Evolutionary conservation across 139 green algal species (phyloP), one percentile per base, ranked within the genome.

Genomic region (Chlorella vulgaris): DNA sequence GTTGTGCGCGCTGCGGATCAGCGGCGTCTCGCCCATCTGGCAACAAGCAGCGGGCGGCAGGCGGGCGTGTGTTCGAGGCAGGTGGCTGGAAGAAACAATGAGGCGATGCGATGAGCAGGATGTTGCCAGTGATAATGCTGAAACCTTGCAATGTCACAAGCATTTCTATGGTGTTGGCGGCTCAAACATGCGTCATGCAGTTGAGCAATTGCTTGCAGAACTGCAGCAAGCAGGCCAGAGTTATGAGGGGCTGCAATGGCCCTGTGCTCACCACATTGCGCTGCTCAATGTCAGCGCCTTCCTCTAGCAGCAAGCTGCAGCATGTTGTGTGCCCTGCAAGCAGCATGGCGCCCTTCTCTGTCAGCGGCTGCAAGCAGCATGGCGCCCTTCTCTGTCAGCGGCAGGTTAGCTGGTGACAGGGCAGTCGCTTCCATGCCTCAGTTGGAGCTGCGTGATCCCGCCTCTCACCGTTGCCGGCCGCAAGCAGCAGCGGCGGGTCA

Each of bases 211-310:
- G n/a, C n/a, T n/a, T n/a, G n/a, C n/a, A n/a, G n/a, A n/a, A n/a
- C n/a, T n/a, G n/a, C n/a, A n/a, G n/a, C n/a, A n/a, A n/a, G n/a
- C 47, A 10, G 15, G 13, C 47, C 47, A 58, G 47, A 58, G 47
- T 58, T 15, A 58, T 58, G 47, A 10, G 26, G 4, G 24, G 61
- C 61, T 18, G 18, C 26, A 3, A 81, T 47, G 53, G 22, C 58
- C 63, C n/a, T 43, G 2, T 8, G 71, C 90, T 42, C 76, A 96
- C 90, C 88, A 98, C 94, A 50, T 95, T 97, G 58, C 94, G 90
- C 86, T 98, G 94, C 75, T 98, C 92, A 47, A 97, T 93, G 86
- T 96, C 89, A 18, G 94, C 94, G 5, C 94, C 94, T 80, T 98
- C 93, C 15, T 92, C 81, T 66, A 97, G 86, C 75, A 98, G 86